These are phyloP conservation scores for Russula olivacea DNA, from an alignment of 768 basidiomycete genomes.

Conservation along the genomic window DNA sequence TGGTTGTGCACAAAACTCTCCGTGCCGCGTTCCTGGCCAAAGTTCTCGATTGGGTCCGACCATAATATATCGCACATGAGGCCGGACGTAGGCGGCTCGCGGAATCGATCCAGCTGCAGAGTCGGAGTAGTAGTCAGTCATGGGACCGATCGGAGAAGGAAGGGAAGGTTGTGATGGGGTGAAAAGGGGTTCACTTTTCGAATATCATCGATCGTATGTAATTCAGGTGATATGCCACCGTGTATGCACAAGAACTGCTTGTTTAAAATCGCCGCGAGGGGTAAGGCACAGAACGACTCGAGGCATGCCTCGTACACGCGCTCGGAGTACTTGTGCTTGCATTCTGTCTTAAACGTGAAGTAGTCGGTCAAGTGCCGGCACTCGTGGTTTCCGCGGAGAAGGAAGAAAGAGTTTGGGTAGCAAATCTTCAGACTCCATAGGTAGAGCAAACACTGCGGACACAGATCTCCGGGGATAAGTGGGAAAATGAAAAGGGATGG, in stretches of 20 bases:
- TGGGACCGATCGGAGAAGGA: neutral
- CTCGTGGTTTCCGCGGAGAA: slow-evolving; percentile 97
- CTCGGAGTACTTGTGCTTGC: slow-evolving; percentile 99
- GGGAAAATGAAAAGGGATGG: neutral
- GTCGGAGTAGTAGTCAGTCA: neutral
- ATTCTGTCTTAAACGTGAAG: slow-evolving; percentile 98
- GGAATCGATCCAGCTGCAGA: slow-evolving; percentile 87
- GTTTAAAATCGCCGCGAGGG: slow-evolving; percentile 97
- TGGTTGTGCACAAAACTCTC: slow-evolving; percentile 95
- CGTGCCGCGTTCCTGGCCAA: slow-evolving; percentile 84
- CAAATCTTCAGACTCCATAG: slow-evolving; percentile 98
- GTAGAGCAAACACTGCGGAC: slow-evolving; percentile 86
- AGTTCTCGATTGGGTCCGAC: slow-evolving; percentile 98
- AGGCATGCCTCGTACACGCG: slow-evolving; percentile 95
- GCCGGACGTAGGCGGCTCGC: slow-evolving; percentile 95
- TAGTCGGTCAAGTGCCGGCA: slow-evolving; percentile 98
- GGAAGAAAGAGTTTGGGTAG: slow-evolving; percentile 95
- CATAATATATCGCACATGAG: slow-evolving; percentile 98
- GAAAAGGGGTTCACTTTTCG: slow-evolving; percentile 52
- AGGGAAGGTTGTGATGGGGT: neutral
- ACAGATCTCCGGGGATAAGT: slow-evolving; percentile 13
- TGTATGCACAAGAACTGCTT: slow-evolving; percentile 99
- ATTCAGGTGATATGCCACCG: slow-evolving; percentile 91
- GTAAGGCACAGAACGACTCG: slow-evolving; percentile 93
- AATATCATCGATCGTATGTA: slow-evolving; percentile 93